These are phyloP conservation scores for Fusarium liriodendri DNA, from an alignment of 2,329 filamentous ascomycete genomes.

Conservation along the genomic window DNA sequence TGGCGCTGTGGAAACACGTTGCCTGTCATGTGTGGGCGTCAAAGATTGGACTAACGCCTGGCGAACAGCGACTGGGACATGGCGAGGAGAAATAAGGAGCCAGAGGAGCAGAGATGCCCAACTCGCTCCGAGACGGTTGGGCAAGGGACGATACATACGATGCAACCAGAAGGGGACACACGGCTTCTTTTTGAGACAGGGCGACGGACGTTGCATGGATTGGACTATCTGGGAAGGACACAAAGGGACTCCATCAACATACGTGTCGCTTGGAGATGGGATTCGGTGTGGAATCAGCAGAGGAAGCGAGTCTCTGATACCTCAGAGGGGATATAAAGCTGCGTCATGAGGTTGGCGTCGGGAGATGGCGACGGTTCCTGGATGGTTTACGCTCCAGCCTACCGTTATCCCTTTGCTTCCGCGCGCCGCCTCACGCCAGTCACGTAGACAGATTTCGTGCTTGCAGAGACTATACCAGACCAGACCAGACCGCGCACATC, in stretches of 20 bases:
- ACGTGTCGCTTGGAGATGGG: slow-evolving; percentile 42
- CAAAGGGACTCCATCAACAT: slow-evolving; percentile 34
- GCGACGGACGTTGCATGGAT: slow-evolving; percentile 14
- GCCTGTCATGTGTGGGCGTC: slow-evolving; percentile 39
- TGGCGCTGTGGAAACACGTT: slow-evolving; percentile 40
- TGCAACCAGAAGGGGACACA: slow-evolving; percentile 33
- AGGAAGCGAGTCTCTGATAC: slow-evolving; percentile 39
- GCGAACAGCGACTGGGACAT: slow-evolving; percentile 26
- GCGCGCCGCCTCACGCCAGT: slow-evolving; percentile 18
- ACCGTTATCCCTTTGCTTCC: slow-evolving; percentile 18
- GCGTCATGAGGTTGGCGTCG: slow-evolving; percentile 28
- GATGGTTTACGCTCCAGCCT: slow-evolving; percentile 24
- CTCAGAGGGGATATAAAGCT: slow-evolving; percentile 42
- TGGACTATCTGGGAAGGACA: background rate
- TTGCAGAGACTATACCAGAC: slow-evolving; percentile 4
- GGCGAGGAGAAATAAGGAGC: slow-evolving; percentile 28
- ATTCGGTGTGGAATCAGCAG: slow-evolving; percentile 28
- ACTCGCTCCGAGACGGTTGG: slow-evolving; percentile 33
- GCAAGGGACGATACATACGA: slow-evolving; percentile 22
- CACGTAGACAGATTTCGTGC: slow-evolving; percentile 28
- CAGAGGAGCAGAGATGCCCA: slow-evolving; percentile 40
- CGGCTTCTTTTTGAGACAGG: slow-evolving; percentile 23
- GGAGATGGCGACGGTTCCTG: slow-evolving; percentile 32
- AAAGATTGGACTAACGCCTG: slow-evolving; percentile 23
- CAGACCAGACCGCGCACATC: slow-evolving; percentile 13